Conservation (phyloP, 495 filamentous ascomycete genomes). For the Trichoderma asperelloides region DNA sequence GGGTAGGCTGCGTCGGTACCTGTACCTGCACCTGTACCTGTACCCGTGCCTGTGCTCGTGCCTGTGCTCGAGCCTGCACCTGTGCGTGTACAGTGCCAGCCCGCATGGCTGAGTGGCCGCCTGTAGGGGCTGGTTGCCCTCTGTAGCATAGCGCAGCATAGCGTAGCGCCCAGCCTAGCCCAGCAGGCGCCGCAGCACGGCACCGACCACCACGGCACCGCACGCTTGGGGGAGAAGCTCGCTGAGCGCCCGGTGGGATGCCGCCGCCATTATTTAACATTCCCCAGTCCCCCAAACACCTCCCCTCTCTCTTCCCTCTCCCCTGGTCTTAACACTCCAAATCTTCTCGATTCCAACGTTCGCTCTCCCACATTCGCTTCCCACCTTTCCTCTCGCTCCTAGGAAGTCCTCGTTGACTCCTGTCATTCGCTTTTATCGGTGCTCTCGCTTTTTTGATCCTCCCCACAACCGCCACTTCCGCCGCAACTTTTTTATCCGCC, state of each 20-base stretch:
- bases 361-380: constrained; percentile 43
- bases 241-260: neutral
- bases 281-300: neutral
- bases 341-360: neutral
- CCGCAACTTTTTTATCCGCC: neutral
- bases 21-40: neutral
- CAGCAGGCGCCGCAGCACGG: neutral
- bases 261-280: constrained; percentile 1
- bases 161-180: neutral
- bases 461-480: neutral
- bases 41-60: too few species aligned
- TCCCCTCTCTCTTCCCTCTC: neutral
- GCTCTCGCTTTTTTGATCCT: constrained; percentile 33
- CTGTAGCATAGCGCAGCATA: neutral
- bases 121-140: too few species aligned
- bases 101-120: too few species aligned
- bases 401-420: constrained; percentile 58
- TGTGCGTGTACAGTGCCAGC: too few species aligned
- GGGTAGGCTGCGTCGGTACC: neutral
- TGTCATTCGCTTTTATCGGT: constrained; percentile 50
- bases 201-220: neutral
- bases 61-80: too few species aligned
- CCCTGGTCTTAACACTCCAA: neutral
- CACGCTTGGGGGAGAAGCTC: neutral
- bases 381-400: constrained; percentile 25